These are phyloP conservation scores for Penicillium sp. DNA, from an alignment of 2,329 filamentous ascomycete species.

Conservation along the genomic window DNA sequence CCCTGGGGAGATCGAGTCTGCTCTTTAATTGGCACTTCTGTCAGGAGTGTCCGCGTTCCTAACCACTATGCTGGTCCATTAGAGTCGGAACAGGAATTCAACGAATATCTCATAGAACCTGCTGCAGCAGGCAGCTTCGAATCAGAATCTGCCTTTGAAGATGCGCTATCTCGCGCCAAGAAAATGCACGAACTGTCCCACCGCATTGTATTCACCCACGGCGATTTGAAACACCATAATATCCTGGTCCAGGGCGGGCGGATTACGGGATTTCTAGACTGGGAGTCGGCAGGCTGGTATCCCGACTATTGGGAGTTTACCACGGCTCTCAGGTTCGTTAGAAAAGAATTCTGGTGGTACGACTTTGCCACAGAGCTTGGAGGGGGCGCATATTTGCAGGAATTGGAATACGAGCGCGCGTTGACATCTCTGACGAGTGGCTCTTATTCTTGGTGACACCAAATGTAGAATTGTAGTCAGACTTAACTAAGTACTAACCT, in stretches of 20 bases:
- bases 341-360: slow-evolving; percentile 19
- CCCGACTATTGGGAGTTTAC: slow-evolving; percentile 40
- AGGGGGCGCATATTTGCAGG: slow-evolving; percentile 15
- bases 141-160: slow-evolving; percentile 17
- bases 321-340: slow-evolving; percentile 21
- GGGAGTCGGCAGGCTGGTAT: slow-evolving; percentile 38
- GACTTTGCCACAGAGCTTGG: slow-evolving; percentile 18
- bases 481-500: too few relatives aligned
- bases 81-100: slow-evolving; percentile 19
- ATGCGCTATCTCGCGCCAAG: slow-evolving; percentile 15
- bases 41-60: slow-evolving; percentile 28
- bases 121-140: slow-evolving; percentile 15
- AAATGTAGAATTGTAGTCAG: too few relatives aligned
- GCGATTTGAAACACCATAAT: slow-evolving; percentile 28
- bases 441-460: slow-evolving; percentile 17
- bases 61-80: slow-evolving; percentile 17
- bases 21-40: slow-evolving; percentile 24
- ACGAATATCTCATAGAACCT: slow-evolving; percentile 20
- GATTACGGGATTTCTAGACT: slow-evolving; percentile 34
- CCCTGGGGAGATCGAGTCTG: slow-evolving; percentile 26
- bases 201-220: slow-evolving; percentile 27
- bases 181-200: slow-evolving; percentile 16
- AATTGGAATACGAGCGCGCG: slow-evolving; percentile 19
- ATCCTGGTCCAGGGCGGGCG: slow-evolving; percentile 25
- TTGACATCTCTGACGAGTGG: slow-evolving; percentile 16